Evolutionary conservation across 2,329 filamentous ascomycete genomes (phyloP).

Genomic region (Beauveria bassiana): DNA sequence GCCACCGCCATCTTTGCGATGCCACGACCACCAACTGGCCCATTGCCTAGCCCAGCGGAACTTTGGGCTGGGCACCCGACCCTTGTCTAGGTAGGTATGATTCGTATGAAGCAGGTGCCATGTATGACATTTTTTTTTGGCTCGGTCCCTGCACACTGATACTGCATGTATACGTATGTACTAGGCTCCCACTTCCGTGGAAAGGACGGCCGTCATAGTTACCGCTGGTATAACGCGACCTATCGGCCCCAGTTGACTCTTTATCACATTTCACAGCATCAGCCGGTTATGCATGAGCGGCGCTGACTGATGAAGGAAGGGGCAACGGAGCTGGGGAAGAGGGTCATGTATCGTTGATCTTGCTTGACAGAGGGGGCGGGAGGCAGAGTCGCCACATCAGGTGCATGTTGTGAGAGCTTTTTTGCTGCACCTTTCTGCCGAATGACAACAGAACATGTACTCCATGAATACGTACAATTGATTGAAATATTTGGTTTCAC

Average conservation of each 20-base stretch:
- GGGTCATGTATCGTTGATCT: background rate
- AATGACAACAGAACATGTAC: background rate
- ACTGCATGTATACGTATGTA: background rate
- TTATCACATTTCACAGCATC: background rate
- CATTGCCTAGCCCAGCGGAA: background rate
- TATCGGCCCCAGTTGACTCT: background rate
- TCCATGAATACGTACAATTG: too few species aligned
- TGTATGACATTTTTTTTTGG: background rate
- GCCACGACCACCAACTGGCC: background rate
- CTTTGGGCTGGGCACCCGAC: background rate
- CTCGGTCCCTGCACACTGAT: background rate
- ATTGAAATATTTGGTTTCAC: background rate
- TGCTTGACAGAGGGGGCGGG: too few species aligned
- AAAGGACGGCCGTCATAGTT: too few species aligned
- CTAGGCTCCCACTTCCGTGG: too few species aligned
- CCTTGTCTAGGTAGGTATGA: background rate
- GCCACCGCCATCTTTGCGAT: background rate
- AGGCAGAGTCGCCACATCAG: background rate
- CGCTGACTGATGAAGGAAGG: too few species aligned
- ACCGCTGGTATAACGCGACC: background rate
- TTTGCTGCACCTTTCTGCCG: background rate
- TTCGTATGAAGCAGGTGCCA: background rate
- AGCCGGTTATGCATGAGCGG: background rate
- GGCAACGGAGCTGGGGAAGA: background rate
- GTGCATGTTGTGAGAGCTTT: background rate